Evolutionary conservation across 495 filamentous ascomycete species (phyloP).

Genomic region (Aspergillus heteromorphus): DNA sequence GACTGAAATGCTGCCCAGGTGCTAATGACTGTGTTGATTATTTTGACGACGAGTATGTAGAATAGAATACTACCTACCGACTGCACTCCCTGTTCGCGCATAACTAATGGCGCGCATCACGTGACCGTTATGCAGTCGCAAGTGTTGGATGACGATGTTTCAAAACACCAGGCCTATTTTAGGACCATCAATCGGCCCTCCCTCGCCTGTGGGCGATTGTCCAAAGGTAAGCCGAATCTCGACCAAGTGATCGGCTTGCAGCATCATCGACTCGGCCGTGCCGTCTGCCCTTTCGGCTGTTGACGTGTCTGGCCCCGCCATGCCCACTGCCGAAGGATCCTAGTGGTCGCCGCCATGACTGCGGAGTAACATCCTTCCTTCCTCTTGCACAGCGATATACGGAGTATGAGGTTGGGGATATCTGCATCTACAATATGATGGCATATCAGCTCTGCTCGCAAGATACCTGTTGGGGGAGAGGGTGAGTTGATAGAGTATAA

Average conservation of each 20-base stretch:
- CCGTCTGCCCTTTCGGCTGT: background rate
- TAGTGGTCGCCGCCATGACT: background rate
- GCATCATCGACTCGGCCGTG: background rate
- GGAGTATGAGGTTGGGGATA: background rate
- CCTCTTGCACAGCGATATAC: background rate
- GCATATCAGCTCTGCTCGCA: background rate
- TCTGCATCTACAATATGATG: background rate
- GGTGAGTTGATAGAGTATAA: too few relatives aligned
- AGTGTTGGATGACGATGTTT: background rate
- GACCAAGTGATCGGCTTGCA: background rate
- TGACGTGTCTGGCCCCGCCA: slow-evolving; percentile 3
- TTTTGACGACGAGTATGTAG: too few relatives aligned
- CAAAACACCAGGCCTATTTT: background rate
- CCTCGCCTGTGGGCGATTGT: background rate
- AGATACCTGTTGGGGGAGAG: background rate
- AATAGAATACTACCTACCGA: too few relatives aligned
- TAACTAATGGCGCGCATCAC: background rate
- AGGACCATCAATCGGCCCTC: background rate
- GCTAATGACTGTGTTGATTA: too few relatives aligned
- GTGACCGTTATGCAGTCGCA: background rate
- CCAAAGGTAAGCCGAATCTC: background rate
- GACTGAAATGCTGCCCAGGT: too few relatives aligned
- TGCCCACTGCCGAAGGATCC: background rate
- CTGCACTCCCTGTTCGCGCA: too few relatives aligned
- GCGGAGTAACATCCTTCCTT: too few relatives aligned